Percentiles rank a stretch among this genome's conserved stretches.
These are phyloP conservation scores for Cupressus sempervirens DNA, from an alignment of 75 land plant genomes.

Conservation along the genomic window DNA sequence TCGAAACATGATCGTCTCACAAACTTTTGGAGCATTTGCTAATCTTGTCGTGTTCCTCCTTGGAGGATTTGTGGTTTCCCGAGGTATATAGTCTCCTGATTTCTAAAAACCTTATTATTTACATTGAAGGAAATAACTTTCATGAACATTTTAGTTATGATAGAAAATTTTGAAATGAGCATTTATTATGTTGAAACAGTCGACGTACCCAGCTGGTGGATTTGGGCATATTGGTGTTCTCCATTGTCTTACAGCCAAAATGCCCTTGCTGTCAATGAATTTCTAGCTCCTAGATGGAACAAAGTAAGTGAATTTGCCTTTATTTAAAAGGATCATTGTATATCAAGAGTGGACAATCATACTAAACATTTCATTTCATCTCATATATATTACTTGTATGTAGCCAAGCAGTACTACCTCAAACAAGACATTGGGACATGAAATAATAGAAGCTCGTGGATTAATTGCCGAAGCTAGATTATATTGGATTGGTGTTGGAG, in stretches of 20 bases:
- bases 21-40: slow-evolving; percentile 41
- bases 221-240: slow-evolving; percentile 86
- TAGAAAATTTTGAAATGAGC: not conserved
- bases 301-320: slow-evolving; percentile 25
- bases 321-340: not conserved
- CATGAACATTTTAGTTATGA: not conserved
- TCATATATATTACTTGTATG: not conserved
- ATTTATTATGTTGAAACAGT: slow-evolving; percentile 28
- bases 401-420: not conserved
- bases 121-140: too few species aligned
- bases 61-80: slow-evolving; percentile 47
- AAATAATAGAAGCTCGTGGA: slow-evolving; percentile 43
- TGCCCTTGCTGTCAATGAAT: slow-evolving; percentile 63
- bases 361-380: not conserved
- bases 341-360: not conserved
- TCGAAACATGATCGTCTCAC: slow-evolving; percentile 39
- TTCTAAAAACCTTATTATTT: not conserved
- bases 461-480: slow-evolving; percentile 42
- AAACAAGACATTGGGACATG: slow-evolving; percentile 37
- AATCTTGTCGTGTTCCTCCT: slow-evolving; percentile 31
- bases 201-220: slow-evolving; percentile 69
- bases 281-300: slow-evolving; percentile 61
- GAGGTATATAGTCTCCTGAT: slow-evolving; percentile 12
- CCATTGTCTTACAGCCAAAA: slow-evolving; percentile 75
- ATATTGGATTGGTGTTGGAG: slow-evolving; percentile 88